Conservation (phyloP, 2,329 filamentous ascomycete genomes). For the Cordyceps cicadae region DNA sequence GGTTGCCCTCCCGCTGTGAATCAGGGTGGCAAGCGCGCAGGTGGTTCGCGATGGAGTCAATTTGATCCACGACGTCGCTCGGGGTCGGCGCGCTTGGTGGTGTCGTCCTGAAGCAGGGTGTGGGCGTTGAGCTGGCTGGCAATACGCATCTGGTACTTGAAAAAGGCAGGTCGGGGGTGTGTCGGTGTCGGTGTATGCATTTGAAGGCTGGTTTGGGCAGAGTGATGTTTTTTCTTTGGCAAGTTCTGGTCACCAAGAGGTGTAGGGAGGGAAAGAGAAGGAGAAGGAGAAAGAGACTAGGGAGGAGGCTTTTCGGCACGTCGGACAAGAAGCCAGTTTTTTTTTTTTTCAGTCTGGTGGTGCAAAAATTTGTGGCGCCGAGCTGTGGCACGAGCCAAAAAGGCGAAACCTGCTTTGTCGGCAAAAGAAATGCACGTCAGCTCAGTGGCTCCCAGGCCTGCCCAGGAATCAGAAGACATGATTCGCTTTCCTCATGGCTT, state of each 20-base stretch:
- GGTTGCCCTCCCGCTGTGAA: not conserved
- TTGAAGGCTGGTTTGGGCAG: conserved; percentile 26
- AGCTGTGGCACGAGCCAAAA: not conserved
- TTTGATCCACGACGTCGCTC: conserved; percentile 50
- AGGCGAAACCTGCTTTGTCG: not conserved
- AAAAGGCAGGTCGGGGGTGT: conserved; percentile 38
- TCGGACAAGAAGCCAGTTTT: conserved; percentile 6
- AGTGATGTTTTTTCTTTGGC: not conserved
- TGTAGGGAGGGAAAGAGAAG: conserved; percentile 16
- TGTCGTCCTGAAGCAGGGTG: conserved; percentile 37
- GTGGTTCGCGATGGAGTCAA: conserved; percentile 22
- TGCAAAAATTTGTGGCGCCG: not conserved
- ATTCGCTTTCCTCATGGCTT: too few species aligned
- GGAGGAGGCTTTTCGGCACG: not conserved
- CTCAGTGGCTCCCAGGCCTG: not conserved
- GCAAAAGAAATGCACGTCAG: conserved; percentile 7
- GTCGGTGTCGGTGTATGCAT: conserved; percentile 48
- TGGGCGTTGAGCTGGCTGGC: conserved; percentile 38
- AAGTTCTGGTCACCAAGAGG: conserved; percentile 19
- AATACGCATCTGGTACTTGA: conserved; percentile 51
- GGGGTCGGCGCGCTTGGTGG: conserved; percentile 47
- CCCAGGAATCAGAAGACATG: too few species aligned
- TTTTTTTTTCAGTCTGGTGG: not conserved
- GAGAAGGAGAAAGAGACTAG: not conserved
- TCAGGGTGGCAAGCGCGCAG: conserved; percentile 11